Percentiles rank a stretch among this genome's conserved stretches.
Evolutionary conservation across 2,329 filamentous ascomycete genomes (phyloP).

Genomic region (Trichoderma sp.): DNA sequence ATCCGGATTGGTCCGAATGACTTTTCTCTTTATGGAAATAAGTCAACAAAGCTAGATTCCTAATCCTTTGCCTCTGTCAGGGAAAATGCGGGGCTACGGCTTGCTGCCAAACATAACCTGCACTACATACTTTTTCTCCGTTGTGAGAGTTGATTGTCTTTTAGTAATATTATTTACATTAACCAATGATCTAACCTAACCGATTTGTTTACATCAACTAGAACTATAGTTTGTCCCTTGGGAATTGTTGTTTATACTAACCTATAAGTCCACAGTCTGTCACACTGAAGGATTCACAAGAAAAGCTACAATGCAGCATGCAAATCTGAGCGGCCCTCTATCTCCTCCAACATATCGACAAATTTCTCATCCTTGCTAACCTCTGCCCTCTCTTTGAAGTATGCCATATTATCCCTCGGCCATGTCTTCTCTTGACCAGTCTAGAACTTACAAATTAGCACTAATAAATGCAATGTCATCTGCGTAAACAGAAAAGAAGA

Average conservation of each 20-base stretch:
- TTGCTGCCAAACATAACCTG: not conserved
- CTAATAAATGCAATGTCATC: too few relatives aligned
- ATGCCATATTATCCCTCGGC: too few relatives aligned
- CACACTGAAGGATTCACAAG: not conserved
- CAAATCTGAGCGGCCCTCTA: not conserved
- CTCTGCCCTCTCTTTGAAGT: too few relatives aligned
- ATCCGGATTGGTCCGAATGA: not conserved
- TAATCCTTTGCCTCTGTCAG: not conserved
- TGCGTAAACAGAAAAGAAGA: too few relatives aligned
- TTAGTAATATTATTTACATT: not conserved
- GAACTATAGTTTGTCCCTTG: not conserved
- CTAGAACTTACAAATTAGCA: too few relatives aligned
- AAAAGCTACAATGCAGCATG: not conserved
- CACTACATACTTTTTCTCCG: not conserved
- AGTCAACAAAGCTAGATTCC: not conserved
- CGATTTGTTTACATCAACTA: not conserved
- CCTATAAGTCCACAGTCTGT: not conserved
- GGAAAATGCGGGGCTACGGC: not conserved
- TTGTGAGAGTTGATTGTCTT: not conserved
- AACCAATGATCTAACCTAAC: not conserved
- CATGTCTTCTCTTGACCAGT: too few relatives aligned
- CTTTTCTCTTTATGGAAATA: not conserved
- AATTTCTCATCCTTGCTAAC: too few relatives aligned
- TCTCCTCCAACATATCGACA: not conserved
- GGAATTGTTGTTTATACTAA: not conserved